Base-by-base conservation (phyloP, 2,329 filamentous ascomycete species). In the Colletotrichum coccodes region DNA sequence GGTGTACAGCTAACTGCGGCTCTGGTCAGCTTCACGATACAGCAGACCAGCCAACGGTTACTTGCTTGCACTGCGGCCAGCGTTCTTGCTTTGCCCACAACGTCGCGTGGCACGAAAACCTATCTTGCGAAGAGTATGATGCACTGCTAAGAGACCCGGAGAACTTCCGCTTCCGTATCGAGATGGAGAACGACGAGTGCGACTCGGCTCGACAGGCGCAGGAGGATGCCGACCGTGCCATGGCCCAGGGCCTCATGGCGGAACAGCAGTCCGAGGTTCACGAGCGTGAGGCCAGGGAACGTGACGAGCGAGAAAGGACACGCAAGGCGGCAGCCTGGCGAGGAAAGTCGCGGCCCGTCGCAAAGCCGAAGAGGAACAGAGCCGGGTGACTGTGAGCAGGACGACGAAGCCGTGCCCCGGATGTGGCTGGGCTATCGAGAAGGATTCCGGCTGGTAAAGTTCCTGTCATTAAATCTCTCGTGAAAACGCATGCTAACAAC, bases 1-100 rank as follows among this genome's bases (percentile, higher is more conserved):
- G 85, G 84, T 90, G 88, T 71, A 81, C 87, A 1, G 77, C 84
- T 0, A 79, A 77, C 3, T 90, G 88, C 72, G 80, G 78, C 9
- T 83, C 80, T 1, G 87, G 87, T 0, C 87, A 89, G 70, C 78
- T 87, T 3, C 87, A 89, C 53, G 77, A 79, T 1, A 79, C 75
- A 4, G 82, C 71, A 1, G 73, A 72, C 2, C 77, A 80, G 4
- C 81, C 84, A 0, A 83, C 82, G 21, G 80, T 84, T 44, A 79
- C 76, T 18, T 84, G 84, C 73, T 71, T 76, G 49, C 71, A 75
- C 47, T 84, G 85, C 64, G 63, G 65, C 4, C 78, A 79, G 32
- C 79, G 79, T 12, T 82, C 80, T 2, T 86, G 84, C 72, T 83
- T 82, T 64, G 76, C 74, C 0, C 83, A 85, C 70, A 76, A 75